Base-by-base conservation (phyloP, 2,329 filamentous ascomycete species). In the Trichoderma sp. region DNA sequence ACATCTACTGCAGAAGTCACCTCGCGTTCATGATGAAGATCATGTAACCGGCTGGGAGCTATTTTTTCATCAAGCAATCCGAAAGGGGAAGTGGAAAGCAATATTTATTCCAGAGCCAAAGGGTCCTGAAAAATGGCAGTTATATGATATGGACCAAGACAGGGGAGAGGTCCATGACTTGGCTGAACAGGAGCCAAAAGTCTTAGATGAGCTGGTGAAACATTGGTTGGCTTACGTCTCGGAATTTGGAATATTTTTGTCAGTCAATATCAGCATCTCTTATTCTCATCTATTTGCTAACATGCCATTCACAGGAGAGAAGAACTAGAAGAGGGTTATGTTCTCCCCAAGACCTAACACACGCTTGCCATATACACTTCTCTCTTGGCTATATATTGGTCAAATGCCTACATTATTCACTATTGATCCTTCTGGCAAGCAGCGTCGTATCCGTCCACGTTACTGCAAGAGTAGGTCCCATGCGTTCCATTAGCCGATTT, bases 141-240 rank as follows among this genome's bases (percentile, higher is more conserved):
- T 80, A 59, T 81, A 75, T 66, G 74, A 79, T 68, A 59, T 79
- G 7, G 60, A 71, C 14, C 67, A 71, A 26, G 78, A 79, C 58
- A 75, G 74, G 5, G 78, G 77, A 4, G 77, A 81, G 73, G 75
- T 74, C 2, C 68, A 72, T 14, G 77, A 80, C 68, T 51, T 78
- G 63, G 70, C 72, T 6, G 73, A 73, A 13, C 49, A 70, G 43
- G 66, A 77, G 52, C 72, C 74, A 1, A 71, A 74, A 39, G 72
- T 72, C 60, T 70, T 79, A 14, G 70, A 73, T 16, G 75, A 76
- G 49, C 69, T 79, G 65, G 59, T 79, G 43, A 70, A 69, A 34
- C 68, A 70, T 13, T 76, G 74, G 74, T 69, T 79, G 30, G 79
- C 80, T 4, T 84, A 83, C 73, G 56, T 68, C 24, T 59, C 61